phyloP scores from a whole-genome alignment of 1,139 yeast genomes.

The Debaryomycetaceae sp. region DNA sequence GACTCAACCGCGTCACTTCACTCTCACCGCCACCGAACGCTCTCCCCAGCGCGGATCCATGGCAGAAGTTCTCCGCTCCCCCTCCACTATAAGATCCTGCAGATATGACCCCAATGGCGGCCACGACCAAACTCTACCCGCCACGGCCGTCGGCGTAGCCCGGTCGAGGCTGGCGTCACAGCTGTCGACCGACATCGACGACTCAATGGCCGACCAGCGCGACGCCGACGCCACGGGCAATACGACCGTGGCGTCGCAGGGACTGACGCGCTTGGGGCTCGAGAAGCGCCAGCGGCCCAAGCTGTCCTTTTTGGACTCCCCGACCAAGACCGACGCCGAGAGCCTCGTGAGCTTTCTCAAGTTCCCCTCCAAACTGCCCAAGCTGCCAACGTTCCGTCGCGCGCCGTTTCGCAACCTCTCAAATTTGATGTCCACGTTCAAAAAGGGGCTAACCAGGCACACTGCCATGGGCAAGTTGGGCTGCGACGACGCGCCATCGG shows the following conservation, averaged over 20 bases:
- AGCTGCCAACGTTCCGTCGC: constrained; percentile 10
- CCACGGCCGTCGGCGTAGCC: no score
- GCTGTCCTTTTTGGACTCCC: constrained; percentile 8
- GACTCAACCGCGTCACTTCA: no score
- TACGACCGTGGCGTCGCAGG: constrained; percentile 1
- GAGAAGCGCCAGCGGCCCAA: constrained; percentile 8
- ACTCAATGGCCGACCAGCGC: background rate
- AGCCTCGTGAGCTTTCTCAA: constrained; percentile 6
- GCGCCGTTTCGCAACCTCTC: constrained; percentile 18
- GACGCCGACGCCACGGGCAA: constrained; percentile 3
- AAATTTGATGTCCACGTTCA: constrained; percentile 6
- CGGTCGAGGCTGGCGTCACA: no score
- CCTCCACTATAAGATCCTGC: constrained; percentile 3
- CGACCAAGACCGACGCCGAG: constrained; percentile 7
- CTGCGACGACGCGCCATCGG: constrained; percentile 8
- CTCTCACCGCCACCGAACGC: background rate
- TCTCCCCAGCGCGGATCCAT: no score
- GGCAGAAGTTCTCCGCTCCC: constrained; percentile 4
- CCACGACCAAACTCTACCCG: no score
- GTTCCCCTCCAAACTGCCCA: constrained; percentile 1
- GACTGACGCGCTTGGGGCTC: constrained; percentile 2
- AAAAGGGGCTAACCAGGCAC: constrained; percentile 14
- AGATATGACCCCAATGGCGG: no score
- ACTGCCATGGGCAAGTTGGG: constrained; percentile 23
- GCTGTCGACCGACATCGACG: constrained; percentile 6